These are phyloP conservation scores for Antonospora locustae DNA, from an alignment of 371 early-diverging fungal species.

Conservation along the genomic window DNA sequence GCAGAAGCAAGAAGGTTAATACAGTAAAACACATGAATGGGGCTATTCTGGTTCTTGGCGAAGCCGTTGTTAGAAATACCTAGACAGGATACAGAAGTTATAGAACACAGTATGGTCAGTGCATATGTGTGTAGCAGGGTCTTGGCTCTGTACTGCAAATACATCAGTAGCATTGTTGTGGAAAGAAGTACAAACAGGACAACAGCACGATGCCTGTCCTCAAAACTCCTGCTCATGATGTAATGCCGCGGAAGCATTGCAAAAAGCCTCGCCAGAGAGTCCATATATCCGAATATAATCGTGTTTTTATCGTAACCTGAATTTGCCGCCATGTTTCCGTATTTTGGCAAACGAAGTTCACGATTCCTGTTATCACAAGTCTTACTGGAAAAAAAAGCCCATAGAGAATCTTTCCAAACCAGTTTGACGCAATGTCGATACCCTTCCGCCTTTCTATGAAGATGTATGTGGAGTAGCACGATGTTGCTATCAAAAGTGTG, in stretches of 20 bases:
- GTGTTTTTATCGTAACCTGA: conserved; percentile 14
- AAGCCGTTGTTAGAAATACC: conserved; percentile 6
- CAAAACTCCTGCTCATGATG: conserved; percentile 2
- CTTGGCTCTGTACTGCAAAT: not conserved
- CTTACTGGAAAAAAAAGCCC: conserved; percentile 27
- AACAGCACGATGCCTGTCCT: not conserved
- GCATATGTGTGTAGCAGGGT: conserved; percentile 23
- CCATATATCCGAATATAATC: conserved; percentile 34
- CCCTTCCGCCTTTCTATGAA: conserved; percentile 45
- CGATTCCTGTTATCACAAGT: conserved; percentile 15
- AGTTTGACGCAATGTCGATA: not conserved
- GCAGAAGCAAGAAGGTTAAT: conserved; percentile 28
- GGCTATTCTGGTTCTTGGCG: conserved; percentile 3
- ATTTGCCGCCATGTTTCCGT: not conserved
- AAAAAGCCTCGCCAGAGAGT: conserved; percentile 26
- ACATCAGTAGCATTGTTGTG: not conserved
- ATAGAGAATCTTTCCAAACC: conserved; percentile 17
- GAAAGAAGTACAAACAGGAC: not conserved
- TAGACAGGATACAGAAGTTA: not conserved
- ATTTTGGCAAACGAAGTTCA: conserved; percentile 17
- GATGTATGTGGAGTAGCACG: conserved; percentile 39
- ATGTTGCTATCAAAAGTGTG: conserved; percentile 37
- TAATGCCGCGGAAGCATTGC: conserved; percentile 6
- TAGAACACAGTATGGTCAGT: conserved; percentile 14
- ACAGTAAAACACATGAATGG: conserved; percentile 12